Conservation (phyloP, 177 flowering plant genomes). For the Tripterygium wilfordii region DNA sequence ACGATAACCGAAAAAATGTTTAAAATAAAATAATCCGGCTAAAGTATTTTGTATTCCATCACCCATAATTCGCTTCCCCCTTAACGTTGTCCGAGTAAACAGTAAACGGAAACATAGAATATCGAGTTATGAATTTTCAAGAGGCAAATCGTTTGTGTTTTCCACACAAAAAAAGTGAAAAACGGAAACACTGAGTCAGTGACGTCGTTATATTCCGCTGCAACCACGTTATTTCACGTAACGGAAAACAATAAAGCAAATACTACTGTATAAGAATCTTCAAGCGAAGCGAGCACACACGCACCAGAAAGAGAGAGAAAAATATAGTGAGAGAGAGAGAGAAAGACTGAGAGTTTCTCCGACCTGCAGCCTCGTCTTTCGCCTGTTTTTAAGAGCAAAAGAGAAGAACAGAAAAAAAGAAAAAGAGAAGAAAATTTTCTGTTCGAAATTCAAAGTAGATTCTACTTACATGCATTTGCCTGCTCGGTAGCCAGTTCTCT, state of each 20-base stretch:
- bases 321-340: conserved; percentile 16
- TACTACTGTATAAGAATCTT: conserved; percentile 21
- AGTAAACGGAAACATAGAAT: no score
- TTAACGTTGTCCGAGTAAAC: no score
- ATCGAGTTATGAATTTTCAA: no score
- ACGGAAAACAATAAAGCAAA: conserved; percentile 20
- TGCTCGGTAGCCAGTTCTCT: no score
- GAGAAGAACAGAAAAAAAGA: not conserved
- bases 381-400: conserved; percentile 9
- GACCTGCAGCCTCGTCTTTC: conserved; percentile 13
- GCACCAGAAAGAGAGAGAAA: conserved; percentile 10
- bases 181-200: not conserved
- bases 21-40: no score
- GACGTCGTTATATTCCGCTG: conserved; percentile 31
- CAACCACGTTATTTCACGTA: conserved; percentile 31
- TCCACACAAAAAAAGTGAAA: no score
- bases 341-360: conserved; percentile 5
- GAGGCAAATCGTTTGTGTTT: no score
- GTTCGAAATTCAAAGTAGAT: conserved; percentile 13
- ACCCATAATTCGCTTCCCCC: no score
- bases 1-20: no score
- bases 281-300: conserved; percentile 7
- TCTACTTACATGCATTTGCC: conserved; percentile 9
- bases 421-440: conserved; percentile 9
- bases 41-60: no score